Evolutionary conservation across 2,329 filamentous ascomycete genomes (phyloP).

Genomic region (Elsinoe fawcettii): DNA sequence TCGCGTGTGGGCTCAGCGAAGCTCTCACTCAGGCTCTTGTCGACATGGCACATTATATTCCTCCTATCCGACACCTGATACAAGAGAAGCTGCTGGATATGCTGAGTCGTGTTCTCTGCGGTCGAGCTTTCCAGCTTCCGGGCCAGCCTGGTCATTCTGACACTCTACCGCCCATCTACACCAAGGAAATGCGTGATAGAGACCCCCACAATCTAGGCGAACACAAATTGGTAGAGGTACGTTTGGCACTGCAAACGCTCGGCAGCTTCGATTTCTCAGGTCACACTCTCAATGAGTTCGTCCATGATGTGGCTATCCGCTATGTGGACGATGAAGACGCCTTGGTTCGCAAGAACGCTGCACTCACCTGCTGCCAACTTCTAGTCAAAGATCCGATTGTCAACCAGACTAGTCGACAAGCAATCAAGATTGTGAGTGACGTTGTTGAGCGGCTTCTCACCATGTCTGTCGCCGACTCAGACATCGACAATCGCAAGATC

Average conservation of each 20-base stretch:
- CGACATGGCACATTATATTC: conserved; percentile 98
- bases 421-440: conserved; percentile 92
- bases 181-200: conserved; percentile 61
- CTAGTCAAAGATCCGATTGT: conserved; percentile 96
- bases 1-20: conserved; percentile 88
- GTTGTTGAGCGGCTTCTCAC: conserved; percentile 96
- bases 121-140: conserved; percentile 82
- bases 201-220: conserved; percentile 69
- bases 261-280: conserved; percentile 95
- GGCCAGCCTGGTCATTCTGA: conserved; percentile 86
- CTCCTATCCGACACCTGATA: conserved; percentile 83
- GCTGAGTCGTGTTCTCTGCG: conserved; percentile 86
- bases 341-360: conserved; percentile 86
- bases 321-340: conserved; percentile 96
- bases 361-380: conserved; percentile 93
- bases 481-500: conserved; percentile 78
- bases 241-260: conserved; percentile 84
- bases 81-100: conserved; percentile 92
- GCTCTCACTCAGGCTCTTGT: conserved; percentile 92
- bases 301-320: conserved; percentile 93
- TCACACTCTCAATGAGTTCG: conserved; percentile 95
- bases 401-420: conserved; percentile 94
- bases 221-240: conserved; percentile 74
- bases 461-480: conserved; percentile 83
- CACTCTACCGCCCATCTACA: conserved; percentile 70